These are phyloP conservation scores for Sordariomycetes sp. DNA, from an alignment of 2,329 filamentous ascomycete genomes.

Conservation along the genomic window DNA sequence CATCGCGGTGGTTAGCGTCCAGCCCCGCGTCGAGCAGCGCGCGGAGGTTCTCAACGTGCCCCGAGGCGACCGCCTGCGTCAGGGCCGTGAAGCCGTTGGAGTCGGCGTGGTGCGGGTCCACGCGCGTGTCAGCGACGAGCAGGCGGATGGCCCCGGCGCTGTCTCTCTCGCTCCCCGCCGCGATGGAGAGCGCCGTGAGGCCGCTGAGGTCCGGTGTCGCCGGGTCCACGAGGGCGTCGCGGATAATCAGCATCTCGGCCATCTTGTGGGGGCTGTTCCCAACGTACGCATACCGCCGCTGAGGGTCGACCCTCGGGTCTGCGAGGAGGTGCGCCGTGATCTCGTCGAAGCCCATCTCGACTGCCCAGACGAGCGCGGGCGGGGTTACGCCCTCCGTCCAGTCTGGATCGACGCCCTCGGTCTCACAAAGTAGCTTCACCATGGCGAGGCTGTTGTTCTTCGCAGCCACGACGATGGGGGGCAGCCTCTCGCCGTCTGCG, in stretches of 20 bases:
- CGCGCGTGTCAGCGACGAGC: not conserved
- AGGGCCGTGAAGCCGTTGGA: not conserved
- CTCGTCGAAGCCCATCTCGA: not conserved
- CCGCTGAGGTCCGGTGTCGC: not conserved
- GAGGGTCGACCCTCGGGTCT: not conserved
- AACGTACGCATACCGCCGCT: too few species aligned
- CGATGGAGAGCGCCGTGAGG: not conserved
- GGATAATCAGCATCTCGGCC: not conserved
- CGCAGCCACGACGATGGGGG: not conserved
- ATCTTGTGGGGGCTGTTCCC: too few species aligned
- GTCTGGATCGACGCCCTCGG: not conserved
- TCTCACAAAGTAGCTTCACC: not conserved
- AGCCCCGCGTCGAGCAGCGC: not conserved
- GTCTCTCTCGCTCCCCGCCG: not conserved
- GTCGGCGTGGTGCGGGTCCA: not conserved
- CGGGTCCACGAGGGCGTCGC: not conserved
- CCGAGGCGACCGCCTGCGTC: not conserved
- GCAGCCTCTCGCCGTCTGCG: not conserved
- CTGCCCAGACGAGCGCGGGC: not conserved
- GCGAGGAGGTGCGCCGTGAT: not conserved
- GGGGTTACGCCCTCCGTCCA: not conserved
- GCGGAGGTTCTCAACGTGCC: not conserved
- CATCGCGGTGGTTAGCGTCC: not conserved
- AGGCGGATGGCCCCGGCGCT: not conserved
- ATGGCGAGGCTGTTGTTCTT: not conserved